Evolutionary conservation across 768 basidiomycete genomes (phyloP), one percentile per base, ranked within the genome.

Genomic region (Kwoniella dejecticola): DNA sequence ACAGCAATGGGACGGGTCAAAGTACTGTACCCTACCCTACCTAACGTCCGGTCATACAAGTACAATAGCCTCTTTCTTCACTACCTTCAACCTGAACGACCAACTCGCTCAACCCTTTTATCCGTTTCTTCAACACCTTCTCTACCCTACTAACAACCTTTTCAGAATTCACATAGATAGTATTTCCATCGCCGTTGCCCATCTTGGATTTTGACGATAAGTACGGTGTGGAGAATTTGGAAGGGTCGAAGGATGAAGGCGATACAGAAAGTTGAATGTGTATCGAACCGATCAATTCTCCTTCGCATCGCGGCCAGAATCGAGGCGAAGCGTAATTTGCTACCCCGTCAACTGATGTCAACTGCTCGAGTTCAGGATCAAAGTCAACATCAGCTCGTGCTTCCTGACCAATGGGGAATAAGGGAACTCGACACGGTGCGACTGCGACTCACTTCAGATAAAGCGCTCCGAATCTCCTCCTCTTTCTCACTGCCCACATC

Each of bases 301-400:
- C 83, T 3, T 90, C 85, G 77, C 97, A 94, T 79, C 95, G 93
- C 0, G 93, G 93, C 96, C 96, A 98, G 79, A 99, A 96, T 24
- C 91, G 85, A 0, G 94, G 86, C 0, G 84, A 82, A 2, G 86
- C 86, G 79, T 89, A 95, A 1, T 89, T 89, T 2, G 84, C 85
- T 3, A 99, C 81, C 2, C 91, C 94, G 64, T 91, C 87, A 52
- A 97, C 81, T 0, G 62, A 61, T 38, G 57, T 52, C 33, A 67
- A 54, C 57, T 44, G 48, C 17, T 38, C n/a, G n/a, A n/a, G n/a
- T n/a, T n/a, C n/a, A n/a, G n/a, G n/a, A n/a, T n/a, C n/a, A n/a
- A n/a, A n/a, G n/a, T n/a, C n/a, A n/a, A n/a, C n/a, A n/a, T n/a
- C n/a, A n/a, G n/a, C n/a, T n/a, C n/a, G n/a, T 17, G 17, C 17